A percentile compares a stretch with the other conserved stretches of the same genome.
Conservation (phyloP, 2,329 filamentous ascomycete species). For the Camillea tinctor region DNA sequence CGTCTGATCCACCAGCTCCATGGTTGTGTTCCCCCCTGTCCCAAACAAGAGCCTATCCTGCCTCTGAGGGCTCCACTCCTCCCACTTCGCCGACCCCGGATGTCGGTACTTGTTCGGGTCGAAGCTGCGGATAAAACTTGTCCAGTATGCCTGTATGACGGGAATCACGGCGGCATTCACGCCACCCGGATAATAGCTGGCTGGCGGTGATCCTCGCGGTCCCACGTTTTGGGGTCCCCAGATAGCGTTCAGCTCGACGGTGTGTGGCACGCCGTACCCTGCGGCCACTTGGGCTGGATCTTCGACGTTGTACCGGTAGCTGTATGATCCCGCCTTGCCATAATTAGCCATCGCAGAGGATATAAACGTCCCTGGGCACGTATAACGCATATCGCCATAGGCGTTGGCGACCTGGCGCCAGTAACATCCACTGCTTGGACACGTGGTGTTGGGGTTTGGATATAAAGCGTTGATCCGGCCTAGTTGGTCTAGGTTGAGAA, state of each 20-base stretch:
- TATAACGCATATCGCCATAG: slow-evolving; percentile 66
- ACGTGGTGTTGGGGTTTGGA: slow-evolving; percentile 47
- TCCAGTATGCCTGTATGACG: slow-evolving; percentile 69
- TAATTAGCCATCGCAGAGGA: slow-evolving; percentile 37
- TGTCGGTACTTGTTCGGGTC: slow-evolving; percentile 57
- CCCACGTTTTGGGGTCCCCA: slow-evolving; percentile 61
- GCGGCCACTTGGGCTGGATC: slow-evolving; percentile 51
- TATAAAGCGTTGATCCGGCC: slow-evolving; percentile 53
- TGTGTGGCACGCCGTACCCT: slow-evolving; percentile 66
- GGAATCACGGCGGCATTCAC: slow-evolving; percentile 58
- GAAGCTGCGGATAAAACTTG: slow-evolving; percentile 65
- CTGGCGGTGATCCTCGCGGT: slow-evolving; percentile 40
- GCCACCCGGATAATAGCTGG: slow-evolving; percentile 51
- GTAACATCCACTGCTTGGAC: slow-evolving; percentile 49
- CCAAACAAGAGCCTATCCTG: slow-evolving; percentile 41
- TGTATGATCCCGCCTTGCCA: slow-evolving; percentile 51
- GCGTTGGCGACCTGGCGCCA: slow-evolving; percentile 58
- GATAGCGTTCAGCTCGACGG: slow-evolving; percentile 64
- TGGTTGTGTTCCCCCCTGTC: slow-evolving; percentile 41
- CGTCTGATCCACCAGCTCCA: slow-evolving; percentile 41
- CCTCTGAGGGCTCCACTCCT: slow-evolving; percentile 19
- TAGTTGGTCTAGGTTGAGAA: slow-evolving; percentile 50
- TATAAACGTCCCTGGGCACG: slow-evolving; percentile 60
- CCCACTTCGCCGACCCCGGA: slow-evolving; percentile 25
- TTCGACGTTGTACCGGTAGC: slow-evolving; percentile 68